These are phyloP conservation scores for Beta corolliflora DNA, from an alignment of 179 eudicot genomes.

Conservation along the genomic window DNA sequence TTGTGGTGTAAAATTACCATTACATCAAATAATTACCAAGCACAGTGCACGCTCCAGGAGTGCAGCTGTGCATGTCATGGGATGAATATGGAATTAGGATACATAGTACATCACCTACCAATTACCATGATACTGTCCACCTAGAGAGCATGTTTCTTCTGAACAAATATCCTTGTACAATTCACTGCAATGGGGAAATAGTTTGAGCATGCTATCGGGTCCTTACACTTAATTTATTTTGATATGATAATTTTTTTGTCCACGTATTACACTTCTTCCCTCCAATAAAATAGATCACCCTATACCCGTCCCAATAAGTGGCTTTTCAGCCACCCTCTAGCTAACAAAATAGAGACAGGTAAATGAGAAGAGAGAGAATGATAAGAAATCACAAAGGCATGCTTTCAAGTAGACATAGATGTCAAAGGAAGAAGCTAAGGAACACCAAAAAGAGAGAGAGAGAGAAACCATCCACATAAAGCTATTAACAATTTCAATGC, in stretches of 20 bases:
- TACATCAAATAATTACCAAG: neutral
- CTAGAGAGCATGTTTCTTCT: neutral
- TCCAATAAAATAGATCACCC: neutral
- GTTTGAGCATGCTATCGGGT: neutral
- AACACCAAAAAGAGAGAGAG: neutral
- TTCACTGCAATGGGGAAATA: neutral
- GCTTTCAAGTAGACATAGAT: neutral
- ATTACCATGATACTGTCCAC: neutral
- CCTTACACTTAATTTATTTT: neutral
- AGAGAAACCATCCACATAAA: neutral
- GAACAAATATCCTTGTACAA: neutral
- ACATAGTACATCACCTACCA: neutral
- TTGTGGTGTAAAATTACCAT: neutral
- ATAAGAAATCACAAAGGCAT: neutral
- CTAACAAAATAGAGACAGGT: neutral
- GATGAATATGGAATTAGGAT: neutral
- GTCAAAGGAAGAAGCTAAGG: neutral
- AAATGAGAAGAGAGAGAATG: neutral
- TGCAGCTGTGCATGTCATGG: neutral
- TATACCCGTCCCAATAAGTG: neutral
- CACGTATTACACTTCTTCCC: neutral
- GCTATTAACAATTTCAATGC: neutral
- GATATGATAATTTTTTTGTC: neutral
- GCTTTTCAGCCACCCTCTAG: neutral
- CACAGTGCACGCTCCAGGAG: neutral